phyloP scores from a whole-genome alignment of 345 rosid species.

The Camelina hispida region DNA sequence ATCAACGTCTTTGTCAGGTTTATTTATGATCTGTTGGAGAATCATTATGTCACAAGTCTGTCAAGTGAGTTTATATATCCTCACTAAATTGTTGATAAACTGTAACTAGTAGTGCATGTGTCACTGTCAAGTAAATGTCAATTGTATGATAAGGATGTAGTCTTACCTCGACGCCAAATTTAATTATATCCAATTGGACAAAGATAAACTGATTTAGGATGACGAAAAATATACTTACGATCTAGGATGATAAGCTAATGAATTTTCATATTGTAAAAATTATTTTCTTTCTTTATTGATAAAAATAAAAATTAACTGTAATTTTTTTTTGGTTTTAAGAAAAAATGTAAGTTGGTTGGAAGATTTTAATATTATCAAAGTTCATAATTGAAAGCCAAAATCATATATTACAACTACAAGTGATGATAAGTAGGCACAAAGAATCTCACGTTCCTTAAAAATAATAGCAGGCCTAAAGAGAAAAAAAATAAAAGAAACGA shows the following conservation, averaged over 20 bases:
- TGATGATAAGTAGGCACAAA: slow-evolving; percentile 20
- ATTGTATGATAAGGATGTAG: not conserved
- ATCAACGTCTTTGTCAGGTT: not conserved
- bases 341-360: not conserved
- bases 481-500: not conserved
- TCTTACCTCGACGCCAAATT: not conserved
- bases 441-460: slow-evolving; percentile 30
- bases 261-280: not conserved
- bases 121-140: not conserved
- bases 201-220: not conserved
- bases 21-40: not conserved
- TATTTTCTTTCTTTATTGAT: too few relatives aligned
- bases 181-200: not conserved
- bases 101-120: not conserved
- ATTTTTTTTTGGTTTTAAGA: too few relatives aligned
- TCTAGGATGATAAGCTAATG: not conserved
- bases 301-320: too few relatives aligned
- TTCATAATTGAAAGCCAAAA: slow-evolving; percentile 20
- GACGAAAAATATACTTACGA: not conserved
- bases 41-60: too few relatives aligned
- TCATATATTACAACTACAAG: slow-evolving; percentile 25
- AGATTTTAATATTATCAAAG: not conserved
- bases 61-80: not conserved
- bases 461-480: slow-evolving; percentile 31
- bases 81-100: not conserved